phyloP scores from a whole-genome alignment of 129 eudicot species.

The Flaveria linearis region DNA sequence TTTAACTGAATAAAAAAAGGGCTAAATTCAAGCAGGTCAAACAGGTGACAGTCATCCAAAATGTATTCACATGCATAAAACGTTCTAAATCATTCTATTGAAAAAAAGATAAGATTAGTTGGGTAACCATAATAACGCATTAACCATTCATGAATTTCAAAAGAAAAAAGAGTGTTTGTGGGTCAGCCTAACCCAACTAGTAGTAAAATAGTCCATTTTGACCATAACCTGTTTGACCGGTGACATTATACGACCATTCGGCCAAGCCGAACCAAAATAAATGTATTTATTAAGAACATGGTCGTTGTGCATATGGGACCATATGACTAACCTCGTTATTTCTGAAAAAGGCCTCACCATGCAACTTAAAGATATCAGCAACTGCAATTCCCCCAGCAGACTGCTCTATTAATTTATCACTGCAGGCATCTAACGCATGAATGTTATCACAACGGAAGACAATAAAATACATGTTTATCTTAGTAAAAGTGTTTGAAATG shows the following conservation, averaged over 20 bases:
- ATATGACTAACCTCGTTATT: conserved; percentile 64
- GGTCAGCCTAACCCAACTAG: not conserved
- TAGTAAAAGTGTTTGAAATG: not conserved
- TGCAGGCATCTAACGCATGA: conserved; percentile 42
- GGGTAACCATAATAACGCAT: not conserved
- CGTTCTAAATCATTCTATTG: not conserved
- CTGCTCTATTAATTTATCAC: conserved; percentile 79
- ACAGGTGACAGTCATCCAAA: not conserved
- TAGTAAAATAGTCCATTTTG: not conserved
- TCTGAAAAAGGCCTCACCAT: conserved; percentile 88
- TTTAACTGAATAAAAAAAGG: not conserved
- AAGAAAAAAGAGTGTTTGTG: not conserved
- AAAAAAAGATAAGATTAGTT: not conserved
- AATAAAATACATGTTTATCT: conserved; percentile 3
- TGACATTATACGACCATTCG: not conserved
- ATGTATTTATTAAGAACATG: not conserved
- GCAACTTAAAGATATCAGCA: conserved; percentile 76
- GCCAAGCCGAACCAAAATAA: not conserved
- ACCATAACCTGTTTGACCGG: not conserved
- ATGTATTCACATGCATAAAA: not conserved
- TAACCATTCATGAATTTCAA: not conserved
- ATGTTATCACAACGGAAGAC: conserved; percentile 17
- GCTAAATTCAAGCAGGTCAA: not conserved
- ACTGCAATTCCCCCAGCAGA: conserved; percentile 70
- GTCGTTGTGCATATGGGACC: not conserved